Conservation (phyloP, 2,329 filamentous ascomycete genomes). For the Cordyceps cateniannulata region DNA sequence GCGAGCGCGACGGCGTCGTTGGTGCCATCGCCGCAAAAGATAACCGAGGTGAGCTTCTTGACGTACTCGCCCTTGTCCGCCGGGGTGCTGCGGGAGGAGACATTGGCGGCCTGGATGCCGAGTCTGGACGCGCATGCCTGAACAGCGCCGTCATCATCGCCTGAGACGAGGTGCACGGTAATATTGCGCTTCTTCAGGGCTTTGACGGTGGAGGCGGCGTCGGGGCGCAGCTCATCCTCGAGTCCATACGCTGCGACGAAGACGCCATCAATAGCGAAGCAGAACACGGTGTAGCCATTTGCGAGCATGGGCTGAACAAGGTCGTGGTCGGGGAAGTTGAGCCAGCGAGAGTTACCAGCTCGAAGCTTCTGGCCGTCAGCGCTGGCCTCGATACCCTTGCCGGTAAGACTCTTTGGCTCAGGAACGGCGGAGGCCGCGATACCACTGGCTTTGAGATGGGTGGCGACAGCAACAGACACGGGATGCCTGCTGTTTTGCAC, state of each 20-base stretch:
- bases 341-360: slow-evolving; percentile 47
- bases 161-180: slow-evolving; percentile 42
- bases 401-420: slow-evolving; percentile 33
- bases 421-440: slow-evolving; percentile 18
- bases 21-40: slow-evolving; percentile 73
- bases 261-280: slow-evolving; percentile 33
- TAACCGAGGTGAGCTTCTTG: slow-evolving; percentile 34
- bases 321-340: slow-evolving; percentile 26
- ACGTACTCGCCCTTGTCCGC: slow-evolving; percentile 42
- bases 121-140: slow-evolving; percentile 32
- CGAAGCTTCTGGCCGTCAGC: slow-evolving; percentile 25
- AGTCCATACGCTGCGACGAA: slow-evolving; percentile 39
- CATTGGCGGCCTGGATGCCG: slow-evolving; percentile 30
- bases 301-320: slow-evolving; percentile 29
- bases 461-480: slow-evolving; percentile 41
- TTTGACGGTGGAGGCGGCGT: slow-evolving; percentile 30
- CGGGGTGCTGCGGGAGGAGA: slow-evolving; percentile 37
- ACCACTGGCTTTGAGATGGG: slow-evolving; percentile 28
- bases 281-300: slow-evolving; percentile 38
- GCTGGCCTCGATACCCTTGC: slow-evolving; percentile 38
- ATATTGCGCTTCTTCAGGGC: slow-evolving; percentile 33
- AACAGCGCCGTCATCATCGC: slow-evolving; percentile 48
- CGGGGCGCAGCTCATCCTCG: slow-evolving; percentile 38
- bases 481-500: slow-evolving; percentile 43
- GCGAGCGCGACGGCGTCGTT: slow-evolving; percentile 72